Evolutionary conservation across 805 yeast species (phyloP).

Genomic region (Scheffersomyces lignosus): DNA sequence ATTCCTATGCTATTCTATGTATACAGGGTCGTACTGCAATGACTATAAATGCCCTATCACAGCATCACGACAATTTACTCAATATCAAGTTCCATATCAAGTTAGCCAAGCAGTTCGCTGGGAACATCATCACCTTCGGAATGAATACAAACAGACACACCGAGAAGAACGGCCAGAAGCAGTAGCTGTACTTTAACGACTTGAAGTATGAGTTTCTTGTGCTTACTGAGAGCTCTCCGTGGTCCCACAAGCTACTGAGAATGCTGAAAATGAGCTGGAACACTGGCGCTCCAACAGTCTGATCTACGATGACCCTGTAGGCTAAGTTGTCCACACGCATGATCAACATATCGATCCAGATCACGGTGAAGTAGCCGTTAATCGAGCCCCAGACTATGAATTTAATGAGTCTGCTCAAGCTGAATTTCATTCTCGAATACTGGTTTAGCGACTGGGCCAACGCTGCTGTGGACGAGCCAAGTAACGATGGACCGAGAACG

Average conservation of each 20-base stretch:
- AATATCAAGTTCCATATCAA: constrained; percentile 57
- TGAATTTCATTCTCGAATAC: constrained; percentile 30
- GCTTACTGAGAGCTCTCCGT: constrained; percentile 34
- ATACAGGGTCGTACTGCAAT: too few species aligned
- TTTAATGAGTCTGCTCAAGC: constrained; percentile 36
- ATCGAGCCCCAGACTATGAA: constrained; percentile 61
- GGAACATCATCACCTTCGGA: constrained; percentile 53
- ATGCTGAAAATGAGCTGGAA: constrained; percentile 54
- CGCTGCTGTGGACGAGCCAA: constrained; percentile 42
- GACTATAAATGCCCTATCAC: too few species aligned
- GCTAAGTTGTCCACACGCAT: constrained; percentile 32
- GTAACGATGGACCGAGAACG: constrained; percentile 36
- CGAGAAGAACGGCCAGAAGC: constrained; percentile 62
- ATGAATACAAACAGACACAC: constrained; percentile 48
- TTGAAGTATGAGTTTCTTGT: constrained; percentile 42
- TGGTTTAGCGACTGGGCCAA: constrained; percentile 44
- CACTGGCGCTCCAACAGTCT: constrained; percentile 51
- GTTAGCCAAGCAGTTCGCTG: constrained; percentile 56
- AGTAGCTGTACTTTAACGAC: constrained; percentile 51
- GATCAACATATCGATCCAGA: constrained; percentile 55
- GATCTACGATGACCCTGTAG: constrained; percentile 51
- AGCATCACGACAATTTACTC: constrained; percentile 25
- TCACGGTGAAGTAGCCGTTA: constrained; percentile 53
- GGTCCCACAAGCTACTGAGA: constrained; percentile 57
- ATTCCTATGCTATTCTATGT: too few species aligned